These are phyloP conservation scores for Brettanomyces bruxellensis DNA, from an alignment of 805 yeast genomes.

Conservation along the genomic window DNA sequence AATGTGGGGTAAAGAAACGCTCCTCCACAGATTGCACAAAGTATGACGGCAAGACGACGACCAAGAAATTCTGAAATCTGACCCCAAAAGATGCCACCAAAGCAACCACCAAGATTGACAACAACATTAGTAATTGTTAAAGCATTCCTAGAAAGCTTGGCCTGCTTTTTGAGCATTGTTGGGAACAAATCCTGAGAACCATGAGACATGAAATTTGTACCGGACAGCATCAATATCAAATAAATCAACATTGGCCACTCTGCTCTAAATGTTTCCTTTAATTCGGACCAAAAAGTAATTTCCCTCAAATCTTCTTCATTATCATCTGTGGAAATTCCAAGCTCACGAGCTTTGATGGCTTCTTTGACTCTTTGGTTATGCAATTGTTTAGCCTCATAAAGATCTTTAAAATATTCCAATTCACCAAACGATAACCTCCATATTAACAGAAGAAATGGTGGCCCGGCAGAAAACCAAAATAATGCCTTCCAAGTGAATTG, in stretches of 20 bases:
- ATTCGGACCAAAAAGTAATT: slow-evolving; percentile 12
- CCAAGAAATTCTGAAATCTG: slow-evolving; percentile 51
- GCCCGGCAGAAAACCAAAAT: slow-evolving; percentile 69
- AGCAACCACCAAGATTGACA: slow-evolving; percentile 58
- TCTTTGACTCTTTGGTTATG: slow-evolving; percentile 12
- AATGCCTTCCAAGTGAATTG: slow-evolving; percentile 60
- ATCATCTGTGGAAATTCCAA: neutral
- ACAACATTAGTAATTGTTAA: slow-evolving; percentile 54
- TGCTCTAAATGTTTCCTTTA: slow-evolving; percentile 29
- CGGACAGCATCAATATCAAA: slow-evolving; percentile 53
- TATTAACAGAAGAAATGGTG: slow-evolving; percentile 46
- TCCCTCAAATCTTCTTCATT: slow-evolving; percentile 6
- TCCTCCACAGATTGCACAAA: slow-evolving; percentile 45
- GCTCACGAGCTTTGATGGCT: slow-evolving; percentile 1
- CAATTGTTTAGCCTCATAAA: slow-evolving; percentile 17
- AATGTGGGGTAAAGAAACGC: slow-evolving; percentile 59
- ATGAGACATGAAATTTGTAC: slow-evolving; percentile 64
- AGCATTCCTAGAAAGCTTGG: slow-evolving; percentile 33
- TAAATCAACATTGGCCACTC: slow-evolving; percentile 58
- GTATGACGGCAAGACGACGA: slow-evolving; percentile 46
- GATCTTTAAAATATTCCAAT: slow-evolving; percentile 40
- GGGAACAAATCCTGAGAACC: slow-evolving; percentile 72
- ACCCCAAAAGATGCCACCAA: slow-evolving; percentile 55
- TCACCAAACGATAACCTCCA: slow-evolving; percentile 58
- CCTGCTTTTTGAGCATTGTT: slow-evolving; percentile 48